Evolutionary conservation across 2,329 filamentous ascomycete species (phyloP), one percentile per base, ranked within the genome.

Genomic region (Chaetomium sp.): DNA sequence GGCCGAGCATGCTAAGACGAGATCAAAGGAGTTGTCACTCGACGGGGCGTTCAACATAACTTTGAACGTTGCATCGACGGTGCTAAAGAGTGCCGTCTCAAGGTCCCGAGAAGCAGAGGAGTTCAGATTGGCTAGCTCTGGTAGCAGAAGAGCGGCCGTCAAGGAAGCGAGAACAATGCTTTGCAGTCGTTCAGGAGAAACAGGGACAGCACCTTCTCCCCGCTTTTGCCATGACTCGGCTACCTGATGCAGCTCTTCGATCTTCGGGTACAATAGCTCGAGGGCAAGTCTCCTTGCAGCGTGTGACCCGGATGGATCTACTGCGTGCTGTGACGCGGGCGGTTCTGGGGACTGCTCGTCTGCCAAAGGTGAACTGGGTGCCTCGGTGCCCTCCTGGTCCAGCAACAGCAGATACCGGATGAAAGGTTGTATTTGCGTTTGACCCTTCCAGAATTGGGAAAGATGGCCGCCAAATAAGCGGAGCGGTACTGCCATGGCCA

Each of bases 381-480:
- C 36, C 34, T 49, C 49, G 9, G 12, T 36, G 35, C 55, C 53
- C n/a, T 63, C 57, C 12, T 71, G 68, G 1, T 76, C 72, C 9
- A 85, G 69, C 1, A 85, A 72, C 2, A 86, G 70, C 5, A 85
- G 71, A 59, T 85, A 86, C 46, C 75, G 71, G 40, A 78, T 72
- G 56, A 81, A 71, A 6, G 68, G 63, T 45, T 74, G 71, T 9
- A 71, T 73, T 43, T 76, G 71, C 33, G 67, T 65, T 11, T 79
- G 72, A 1, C 70, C 64, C 55, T 71, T 74, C 72, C 79, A 76
- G 2, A 75, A 72, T 55, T 81, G 77, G 8, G 72, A 70, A 42
- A 83, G 71, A 1, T 71, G 62, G 0, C 78, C 77, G 6, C 77
- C 76, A n/a, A 76, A 75, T 2, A 72, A 66, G 35, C 71, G 66